Evolutionary conservation across 371 early-diverging fungal species (phyloP).

Genomic region (Mucor piriformis): DNA sequence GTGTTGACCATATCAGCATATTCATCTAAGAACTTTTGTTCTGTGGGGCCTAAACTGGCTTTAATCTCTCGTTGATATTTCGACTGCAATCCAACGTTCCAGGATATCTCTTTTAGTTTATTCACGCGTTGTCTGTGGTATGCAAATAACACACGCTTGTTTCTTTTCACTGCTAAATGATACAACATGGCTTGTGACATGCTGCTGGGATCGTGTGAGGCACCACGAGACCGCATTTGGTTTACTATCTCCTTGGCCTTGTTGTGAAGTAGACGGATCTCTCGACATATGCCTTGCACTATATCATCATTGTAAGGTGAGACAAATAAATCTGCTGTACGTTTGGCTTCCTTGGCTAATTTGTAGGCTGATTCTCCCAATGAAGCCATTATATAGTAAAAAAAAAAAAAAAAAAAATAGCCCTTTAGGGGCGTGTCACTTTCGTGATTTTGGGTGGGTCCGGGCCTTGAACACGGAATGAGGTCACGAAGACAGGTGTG

Average conservation of each 20-base stretch:
- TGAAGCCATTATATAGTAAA: slow-evolving; percentile 15
- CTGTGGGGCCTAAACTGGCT: slow-evolving; percentile 62
- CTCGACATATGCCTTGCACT: slow-evolving; percentile 81
- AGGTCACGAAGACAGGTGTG: too few relatives aligned
- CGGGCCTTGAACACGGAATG: too few relatives aligned
- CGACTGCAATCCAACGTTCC: slow-evolving; percentile 67
- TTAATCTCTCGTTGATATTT: slow-evolving; percentile 44
- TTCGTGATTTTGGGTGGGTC: too few relatives aligned
- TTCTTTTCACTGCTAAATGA: slow-evolving; percentile 64
- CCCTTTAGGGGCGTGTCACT: background rate
- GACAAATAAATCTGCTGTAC: slow-evolving; percentile 68
- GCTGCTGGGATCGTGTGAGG: slow-evolving; percentile 27
- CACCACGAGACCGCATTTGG: slow-evolving; percentile 15
- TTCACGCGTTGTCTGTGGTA: slow-evolving; percentile 81
- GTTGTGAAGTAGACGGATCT: slow-evolving; percentile 66
- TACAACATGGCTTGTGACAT: slow-evolving; percentile 55
- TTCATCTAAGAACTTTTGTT: slow-evolving; percentile 64
- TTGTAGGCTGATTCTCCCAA: slow-evolving; percentile 56
- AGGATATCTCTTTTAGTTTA: slow-evolving; percentile 72
- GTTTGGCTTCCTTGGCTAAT: slow-evolving; percentile 83
- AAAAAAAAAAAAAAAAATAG: slow-evolving; percentile 1
- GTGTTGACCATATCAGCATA: slow-evolving; percentile 65
- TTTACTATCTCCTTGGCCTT: slow-evolving; percentile 40
- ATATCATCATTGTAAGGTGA: slow-evolving; percentile 83
- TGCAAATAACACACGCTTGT: slow-evolving; percentile 89